Percentiles rank a stretch among this genome's conserved stretches.
phyloP scores from a whole-genome alignment of 371 early-diverging fungal species.

The Mortierella polycephala region DNA sequence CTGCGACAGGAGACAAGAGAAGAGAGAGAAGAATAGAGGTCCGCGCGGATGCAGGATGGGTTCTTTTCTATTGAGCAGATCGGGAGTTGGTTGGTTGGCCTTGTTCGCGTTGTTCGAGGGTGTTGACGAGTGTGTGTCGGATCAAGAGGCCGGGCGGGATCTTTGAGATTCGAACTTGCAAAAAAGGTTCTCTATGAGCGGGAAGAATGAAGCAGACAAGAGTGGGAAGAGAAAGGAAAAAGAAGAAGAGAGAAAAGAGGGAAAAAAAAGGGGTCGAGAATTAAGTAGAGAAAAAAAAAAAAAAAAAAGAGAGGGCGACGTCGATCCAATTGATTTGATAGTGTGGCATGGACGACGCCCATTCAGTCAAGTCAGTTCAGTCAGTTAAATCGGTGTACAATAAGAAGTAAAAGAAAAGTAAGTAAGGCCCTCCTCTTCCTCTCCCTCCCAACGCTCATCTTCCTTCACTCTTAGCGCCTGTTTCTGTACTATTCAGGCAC shows the following conservation, averaged over 20 bases:
- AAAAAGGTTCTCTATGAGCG: background rate
- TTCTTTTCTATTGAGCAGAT: slow-evolving; percentile 40
- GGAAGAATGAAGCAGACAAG: slow-evolving; percentile 3
- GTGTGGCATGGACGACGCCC: too few relatives aligned
- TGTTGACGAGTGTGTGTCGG: background rate
- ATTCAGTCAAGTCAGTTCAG: too few relatives aligned
- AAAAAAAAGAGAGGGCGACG: background rate
- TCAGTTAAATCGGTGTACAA: too few relatives aligned
- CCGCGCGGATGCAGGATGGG: slow-evolving; percentile 12
- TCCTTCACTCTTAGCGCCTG: too few relatives aligned
- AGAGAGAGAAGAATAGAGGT: background rate
- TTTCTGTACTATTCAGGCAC: slow-evolving; percentile 15
- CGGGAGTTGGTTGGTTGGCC: slow-evolving; percentile 1
- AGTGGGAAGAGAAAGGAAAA: background rate
- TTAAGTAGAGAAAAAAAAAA: background rate
- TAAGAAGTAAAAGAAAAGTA: background rate
- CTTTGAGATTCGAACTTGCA: background rate
- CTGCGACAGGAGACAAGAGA: background rate
- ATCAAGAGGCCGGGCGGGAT: background rate
- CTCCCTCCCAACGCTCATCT: background rate
- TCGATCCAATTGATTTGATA: too few relatives aligned
- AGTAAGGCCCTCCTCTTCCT: background rate
- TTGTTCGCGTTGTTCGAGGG: slow-evolving; percentile 2
- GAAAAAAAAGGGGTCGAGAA: background rate
- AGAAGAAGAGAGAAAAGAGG: background rate